These are phyloP conservation scores for Wickerhamomyces rabaulensis DNA, from an alignment of 805 yeast genomes.

Conservation along the genomic window DNA sequence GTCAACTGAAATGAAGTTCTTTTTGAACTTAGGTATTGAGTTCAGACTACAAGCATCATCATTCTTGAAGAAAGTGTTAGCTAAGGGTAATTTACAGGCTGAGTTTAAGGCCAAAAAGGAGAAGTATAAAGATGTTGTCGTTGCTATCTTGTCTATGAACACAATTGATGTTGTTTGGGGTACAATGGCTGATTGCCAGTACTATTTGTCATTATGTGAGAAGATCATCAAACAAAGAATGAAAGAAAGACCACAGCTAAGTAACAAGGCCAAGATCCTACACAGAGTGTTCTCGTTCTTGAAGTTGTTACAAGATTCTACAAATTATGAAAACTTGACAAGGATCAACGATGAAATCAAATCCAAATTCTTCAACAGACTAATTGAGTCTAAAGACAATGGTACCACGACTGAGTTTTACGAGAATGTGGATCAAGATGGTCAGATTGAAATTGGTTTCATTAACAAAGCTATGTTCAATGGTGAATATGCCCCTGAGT, in stretches of 20 bases:
- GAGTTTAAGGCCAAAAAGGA: constrained; percentile 36
- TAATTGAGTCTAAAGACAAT: constrained; percentile 11
- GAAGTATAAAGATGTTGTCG: constrained; percentile 77
- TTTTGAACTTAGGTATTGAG: constrained; percentile 66
- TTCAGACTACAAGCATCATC: constrained; percentile 70
- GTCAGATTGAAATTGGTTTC: constrained; percentile 41
- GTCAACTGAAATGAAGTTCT: constrained; percentile 63
- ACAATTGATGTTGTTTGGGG: constrained; percentile 90
- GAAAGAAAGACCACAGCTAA: constrained; percentile 56
- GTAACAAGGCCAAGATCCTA: constrained; percentile 69
- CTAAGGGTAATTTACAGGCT: constrained; percentile 36
- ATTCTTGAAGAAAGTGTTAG: constrained; percentile 57
- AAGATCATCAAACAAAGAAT: constrained; percentile 66
- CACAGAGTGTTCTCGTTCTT: constrained; percentile 76
- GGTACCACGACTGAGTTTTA: constrained; percentile 29
- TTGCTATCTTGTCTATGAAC: constrained; percentile 81
- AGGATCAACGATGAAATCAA: constrained; percentile 11
- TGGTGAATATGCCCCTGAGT: constrained; percentile 28
- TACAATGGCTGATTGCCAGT: constrained; percentile 77
- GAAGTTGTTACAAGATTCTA: constrained; percentile 73
- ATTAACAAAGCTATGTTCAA: constrained; percentile 13
- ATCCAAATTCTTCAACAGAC: constrained; percentile 8
- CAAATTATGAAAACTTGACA: constrained; percentile 14
- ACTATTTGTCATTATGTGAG: constrained; percentile 73
- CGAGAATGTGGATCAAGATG: constrained; percentile 40